Base-by-base conservation (phyloP, 179 eudicot genomes). In the Amaranthus tricolor region DNA sequence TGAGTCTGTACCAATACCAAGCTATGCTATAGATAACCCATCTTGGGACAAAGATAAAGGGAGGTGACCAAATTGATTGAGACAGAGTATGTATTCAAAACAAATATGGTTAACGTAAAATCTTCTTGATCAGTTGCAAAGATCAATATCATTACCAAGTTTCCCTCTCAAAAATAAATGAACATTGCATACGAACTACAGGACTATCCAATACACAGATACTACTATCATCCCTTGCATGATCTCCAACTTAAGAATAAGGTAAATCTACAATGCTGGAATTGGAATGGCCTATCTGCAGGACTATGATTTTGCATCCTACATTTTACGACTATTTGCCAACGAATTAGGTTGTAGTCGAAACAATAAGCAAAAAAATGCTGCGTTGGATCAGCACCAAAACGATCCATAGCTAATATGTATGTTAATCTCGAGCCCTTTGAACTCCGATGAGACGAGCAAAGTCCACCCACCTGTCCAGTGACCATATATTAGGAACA, bases 401-500 rank as follows among this genome's bases (percentile, higher is more conserved):
- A 76, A 62, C 24, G 62, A 77, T 54, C 71, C 79, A 24, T 62
- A 43, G 48, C 50, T 54, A 20, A 44, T 9, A 10, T 64, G 14
- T 54, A 14, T 31, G 20, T 81, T 80, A 90, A 4, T 81, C 88
- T 52, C 90, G 88, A 24, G 79, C 68, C 79, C 86, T 91, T 76
- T 93, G 98, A 71, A 93, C 82, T 51, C 98, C 98, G n/a, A 84
- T 77, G 88, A 90, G 88, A 59, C 97, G 97, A 40, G 98, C 98
- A 78, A 88, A 93, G 84, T 93, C 98, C 73, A 93, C 97, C 97
- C 98, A 93, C 97, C 98, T 93, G 84, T 48, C 56, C 56, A 15
- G 6, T 56, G 15, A 50, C 24, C 43, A 55, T 66, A 45, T 43
- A 7, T 55, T 1, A 47, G 15, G 40, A 54, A 31, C 0, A 2